Base-by-base conservation (phyloP, 2,329 filamentous ascomycete species). In the Ophiostoma novo-ulmi region DNA sequence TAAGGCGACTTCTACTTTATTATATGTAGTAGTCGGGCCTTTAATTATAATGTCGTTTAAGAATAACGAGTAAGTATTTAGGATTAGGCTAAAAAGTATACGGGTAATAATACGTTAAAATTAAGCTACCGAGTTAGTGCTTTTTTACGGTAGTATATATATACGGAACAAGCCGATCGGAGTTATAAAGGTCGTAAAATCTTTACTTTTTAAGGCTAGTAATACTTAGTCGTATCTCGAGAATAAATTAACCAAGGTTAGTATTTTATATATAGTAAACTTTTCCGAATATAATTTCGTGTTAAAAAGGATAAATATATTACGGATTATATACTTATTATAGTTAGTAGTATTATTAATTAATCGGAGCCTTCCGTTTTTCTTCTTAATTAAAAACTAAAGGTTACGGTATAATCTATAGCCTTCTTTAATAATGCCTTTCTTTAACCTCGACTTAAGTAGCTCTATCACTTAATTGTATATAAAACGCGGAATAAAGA, bases 301-400 rank as follows among this genome's bases (percentile, higher is more conserved):
- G 13, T 3, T 55, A n/a, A 11, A 11, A 20, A 5, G 17, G 22
- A 55, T 55, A 55, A 55, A 55, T 1, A 1, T 1, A 3, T 55
- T 8, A 8, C 20, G 5, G 20, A 55, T 6, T n/a, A 3, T 55
- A 22, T 55, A 55, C 17, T 55, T 55, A 11, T 55, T 55, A 55
- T 55, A 55, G 1, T 55, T 55, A 20, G 20, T 55, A 55, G 14
- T 5, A 14, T 52, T 52, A 55, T 55, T n/a, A 20, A 55, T n/a
- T 22, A 55, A 4, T 31, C 3, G 3, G 3, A 31, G 31, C 31
- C 4, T 7, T 13, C 4, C 4, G 4, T 48, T 5, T 22, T 55
- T 55, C 17, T 55, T 55, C 17, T 55, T 55, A 55, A 55, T 11
- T 55, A 55, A 55, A 55, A 55, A 55, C n/a, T 55, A 55, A 17